Evolutionary conservation across 768 basidiomycete species (phyloP).

Genomic region (Russula lepida): DNA sequence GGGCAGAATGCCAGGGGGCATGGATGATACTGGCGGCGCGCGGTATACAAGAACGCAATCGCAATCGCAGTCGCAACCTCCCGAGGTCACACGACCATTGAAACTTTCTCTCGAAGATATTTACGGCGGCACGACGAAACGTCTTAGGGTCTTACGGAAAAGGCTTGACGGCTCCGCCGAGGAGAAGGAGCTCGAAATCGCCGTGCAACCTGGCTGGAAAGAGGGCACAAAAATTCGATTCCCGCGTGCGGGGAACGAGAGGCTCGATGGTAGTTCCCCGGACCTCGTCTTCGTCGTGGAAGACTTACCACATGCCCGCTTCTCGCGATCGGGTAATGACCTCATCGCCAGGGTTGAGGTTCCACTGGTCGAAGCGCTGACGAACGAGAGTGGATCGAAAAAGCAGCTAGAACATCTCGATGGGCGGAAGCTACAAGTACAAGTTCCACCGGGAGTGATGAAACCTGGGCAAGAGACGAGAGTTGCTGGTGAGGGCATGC

Average conservation of each 20-base stretch:
- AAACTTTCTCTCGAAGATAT: constrained; percentile 83
- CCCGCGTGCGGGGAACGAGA: constrained; percentile 79
- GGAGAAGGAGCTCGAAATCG: constrained; percentile 79
- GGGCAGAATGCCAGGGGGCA: constrained; percentile 51
- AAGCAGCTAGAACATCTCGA: constrained; percentile 64
- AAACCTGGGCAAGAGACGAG: constrained; percentile 70
- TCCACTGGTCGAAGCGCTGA: constrained; percentile 76
- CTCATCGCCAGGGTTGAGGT: constrained; percentile 53
- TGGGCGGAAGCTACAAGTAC: constrained; percentile 64
- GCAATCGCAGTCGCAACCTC: constrained; percentile 23
- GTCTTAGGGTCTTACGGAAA: constrained; percentile 75
- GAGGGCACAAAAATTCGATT: constrained; percentile 91
- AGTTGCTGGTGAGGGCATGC: constrained; percentile 80
- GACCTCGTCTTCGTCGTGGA: constrained; percentile 97
- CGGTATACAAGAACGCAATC: constrained; percentile 14
- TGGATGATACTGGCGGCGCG: constrained; percentile 28
- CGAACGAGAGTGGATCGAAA: constrained; percentile 44
- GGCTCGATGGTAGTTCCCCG: constrained; percentile 55
- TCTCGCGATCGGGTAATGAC: constrained; percentile 76
- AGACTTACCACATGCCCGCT: constrained; percentile 79
- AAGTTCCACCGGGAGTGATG: constrained; percentile 57
- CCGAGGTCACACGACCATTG: constrained; percentile 72
- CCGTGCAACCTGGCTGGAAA: constrained; percentile 88
- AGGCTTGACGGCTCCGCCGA: constrained; percentile 66
- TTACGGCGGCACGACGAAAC: constrained; percentile 77